phyloP scores from a whole-genome alignment of 1,139 yeast genomes.

The Saccharomyces hybrid region DNA sequence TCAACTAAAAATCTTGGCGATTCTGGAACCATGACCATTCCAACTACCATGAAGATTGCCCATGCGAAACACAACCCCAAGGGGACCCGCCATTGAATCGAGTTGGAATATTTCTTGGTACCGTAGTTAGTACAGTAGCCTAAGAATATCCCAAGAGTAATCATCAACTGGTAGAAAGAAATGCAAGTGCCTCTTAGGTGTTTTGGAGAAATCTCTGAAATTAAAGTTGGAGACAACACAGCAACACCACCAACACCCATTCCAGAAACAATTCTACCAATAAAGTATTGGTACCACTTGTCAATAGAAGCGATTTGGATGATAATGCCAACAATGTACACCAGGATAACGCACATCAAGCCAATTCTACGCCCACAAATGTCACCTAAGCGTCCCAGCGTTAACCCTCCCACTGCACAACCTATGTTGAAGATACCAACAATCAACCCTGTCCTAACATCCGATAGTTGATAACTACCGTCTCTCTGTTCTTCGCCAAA shows the following conservation, averaged over 20 bases:
- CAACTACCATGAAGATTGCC: conserved; percentile 36
- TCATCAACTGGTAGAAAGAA: conserved; percentile 53
- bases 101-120: conserved; percentile 37
- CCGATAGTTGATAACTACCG: conserved; percentile 36
- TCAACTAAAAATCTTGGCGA: conserved; percentile 63
- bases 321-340: conserved; percentile 38
- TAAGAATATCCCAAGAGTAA: conserved; percentile 50
- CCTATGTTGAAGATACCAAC: conserved; percentile 61
- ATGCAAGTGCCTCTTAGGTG: conserved; percentile 64
- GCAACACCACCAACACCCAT: conserved; percentile 39
- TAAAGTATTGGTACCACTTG: no score
- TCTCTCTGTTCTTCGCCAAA: conserved; percentile 44
- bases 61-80: conserved; percentile 42
- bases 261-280: no score
- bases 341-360: conserved; percentile 43
- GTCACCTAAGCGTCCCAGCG: conserved; percentile 48
- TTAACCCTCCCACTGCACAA: conserved; percentile 55
- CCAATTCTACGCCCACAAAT: conserved; percentile 52
- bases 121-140: conserved; percentile 56
- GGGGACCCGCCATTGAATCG: conserved; percentile 55
- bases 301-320: no score
- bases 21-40: conserved; percentile 64
- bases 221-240: conserved; percentile 56
- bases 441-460: conserved; percentile 50
- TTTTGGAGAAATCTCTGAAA: conserved; percentile 60